A percentile compares a stretch with the other conserved stretches of the same genome.
These are phyloP conservation scores for Penicillium sp. DNA, from an alignment of 2,329 filamentous ascomycete genomes.

Conservation along the genomic window DNA sequence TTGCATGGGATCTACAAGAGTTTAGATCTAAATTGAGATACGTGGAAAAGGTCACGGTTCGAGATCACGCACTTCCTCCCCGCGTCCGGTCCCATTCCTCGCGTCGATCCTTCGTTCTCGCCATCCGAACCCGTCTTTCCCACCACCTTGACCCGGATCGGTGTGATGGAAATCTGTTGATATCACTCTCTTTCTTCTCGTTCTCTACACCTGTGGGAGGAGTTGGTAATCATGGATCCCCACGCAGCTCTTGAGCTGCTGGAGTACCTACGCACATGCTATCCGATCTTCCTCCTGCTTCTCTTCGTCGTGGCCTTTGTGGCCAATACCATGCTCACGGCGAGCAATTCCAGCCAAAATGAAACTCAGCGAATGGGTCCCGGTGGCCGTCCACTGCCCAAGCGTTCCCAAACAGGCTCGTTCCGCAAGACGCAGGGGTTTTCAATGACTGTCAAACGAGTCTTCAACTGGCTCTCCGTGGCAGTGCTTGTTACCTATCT, in stretches of 20 bases:
- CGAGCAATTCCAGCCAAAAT: constrained; percentile 48
- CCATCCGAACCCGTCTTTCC: constrained; percentile 17
- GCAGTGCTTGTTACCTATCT: constrained; percentile 72
- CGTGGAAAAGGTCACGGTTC: background rate
- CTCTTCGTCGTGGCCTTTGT: constrained; percentile 65
- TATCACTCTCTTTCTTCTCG: constrained; percentile 14
- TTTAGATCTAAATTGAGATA: background rate
- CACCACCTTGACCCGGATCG: constrained; percentile 8
- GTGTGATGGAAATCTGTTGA: constrained; percentile 37
- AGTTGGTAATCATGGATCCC: constrained; percentile 31
- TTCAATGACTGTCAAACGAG: constrained; percentile 63
- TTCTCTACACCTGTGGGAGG: constrained; percentile 21
- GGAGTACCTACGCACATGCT: constrained; percentile 55
- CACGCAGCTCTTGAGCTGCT: constrained; percentile 45
- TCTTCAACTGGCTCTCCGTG: constrained; percentile 73
- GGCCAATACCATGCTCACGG: constrained; percentile 57
- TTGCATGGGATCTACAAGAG: background rate
- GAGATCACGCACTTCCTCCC: background rate
- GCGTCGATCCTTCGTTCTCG: constrained; percentile 14
- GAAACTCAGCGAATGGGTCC: constrained; percentile 65
- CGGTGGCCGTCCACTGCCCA: constrained; percentile 82
- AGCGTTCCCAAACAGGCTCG: constrained; percentile 52
- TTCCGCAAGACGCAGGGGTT: constrained; percentile 56
- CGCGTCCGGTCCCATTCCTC: background rate
- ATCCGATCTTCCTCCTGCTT: constrained; percentile 62